Evolutionary conservation across 371 early-diverging fungal species (phyloP).

Genomic region (Syncephalastrum contaminatum): DNA sequence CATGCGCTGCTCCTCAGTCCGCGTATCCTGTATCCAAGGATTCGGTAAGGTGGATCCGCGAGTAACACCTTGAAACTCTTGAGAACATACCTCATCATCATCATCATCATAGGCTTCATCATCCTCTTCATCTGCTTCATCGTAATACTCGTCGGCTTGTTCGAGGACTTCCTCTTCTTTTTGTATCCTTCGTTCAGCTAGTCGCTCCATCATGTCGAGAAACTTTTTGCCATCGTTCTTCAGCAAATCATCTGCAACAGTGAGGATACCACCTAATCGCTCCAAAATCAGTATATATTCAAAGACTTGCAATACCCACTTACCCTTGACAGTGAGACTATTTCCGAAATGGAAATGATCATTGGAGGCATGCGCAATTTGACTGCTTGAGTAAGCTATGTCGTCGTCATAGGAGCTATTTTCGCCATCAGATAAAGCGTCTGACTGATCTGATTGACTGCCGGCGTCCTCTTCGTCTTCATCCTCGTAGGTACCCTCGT

Average conservation of each 20-base stretch:
- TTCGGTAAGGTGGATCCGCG: background rate
- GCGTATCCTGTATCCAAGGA: constrained; percentile 49
- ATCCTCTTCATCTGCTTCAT: constrained; percentile 47
- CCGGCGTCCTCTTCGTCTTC: constrained; percentile 52
- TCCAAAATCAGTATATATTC: too few species aligned
- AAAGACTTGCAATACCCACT: too few species aligned
- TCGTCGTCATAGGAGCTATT: constrained; percentile 37
- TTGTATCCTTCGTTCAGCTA: constrained; percentile 84
- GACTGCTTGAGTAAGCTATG: constrained; percentile 6
- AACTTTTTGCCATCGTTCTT: constrained; percentile 91
- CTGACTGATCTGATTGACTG: constrained; percentile 25
- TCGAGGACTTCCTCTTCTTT: constrained; percentile 60
- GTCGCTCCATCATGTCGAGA: constrained; percentile 88
- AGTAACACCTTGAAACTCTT: background rate
- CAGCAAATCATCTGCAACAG: constrained; percentile 83
- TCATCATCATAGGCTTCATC: constrained; percentile 61
- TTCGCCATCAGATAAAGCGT: constrained; percentile 51
- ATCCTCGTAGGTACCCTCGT: constrained; percentile 34
- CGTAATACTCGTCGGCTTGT: constrained; percentile 27
- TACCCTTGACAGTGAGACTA: constrained; percentile 70
- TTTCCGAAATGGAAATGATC: constrained; percentile 61
- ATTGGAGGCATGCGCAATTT: background rate
- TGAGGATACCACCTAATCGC: constrained; percentile 65
- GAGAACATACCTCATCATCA: constrained; percentile 40
- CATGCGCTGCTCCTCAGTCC: constrained; percentile 81